These are phyloP conservation scores for Elsinoe fawcettii DNA, from an alignment of 2,329 filamentous ascomycete species.

Conservation along the genomic window DNA sequence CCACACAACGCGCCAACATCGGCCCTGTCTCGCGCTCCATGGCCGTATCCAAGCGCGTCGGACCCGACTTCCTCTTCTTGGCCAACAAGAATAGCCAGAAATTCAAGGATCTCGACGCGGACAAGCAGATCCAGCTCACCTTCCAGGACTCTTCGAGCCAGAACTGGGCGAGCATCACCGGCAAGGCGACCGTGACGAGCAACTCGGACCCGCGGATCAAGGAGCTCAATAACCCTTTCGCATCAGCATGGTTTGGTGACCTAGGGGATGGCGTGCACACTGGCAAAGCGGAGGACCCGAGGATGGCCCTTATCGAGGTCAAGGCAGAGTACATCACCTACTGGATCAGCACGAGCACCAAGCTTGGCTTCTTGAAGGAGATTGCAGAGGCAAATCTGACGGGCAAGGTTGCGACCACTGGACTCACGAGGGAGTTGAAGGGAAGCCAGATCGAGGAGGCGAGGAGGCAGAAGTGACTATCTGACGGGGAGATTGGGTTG, in stretches of 20 bases:
- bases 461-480: slow-evolving; percentile 18
- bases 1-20: slow-evolving; percentile 35
- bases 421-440: slow-evolving; percentile 27
- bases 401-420: slow-evolving; percentile 30
- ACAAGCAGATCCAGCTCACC: slow-evolving; percentile 35
- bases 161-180: slow-evolving; percentile 42
- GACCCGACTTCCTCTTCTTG: slow-evolving; percentile 46
- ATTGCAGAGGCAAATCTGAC: slow-evolving; percentile 26
- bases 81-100: slow-evolving; percentile 42
- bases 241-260: slow-evolving; percentile 44
- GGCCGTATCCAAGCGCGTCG: slow-evolving; percentile 49
- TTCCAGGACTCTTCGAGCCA: slow-evolving; percentile 42
- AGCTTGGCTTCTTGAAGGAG: slow-evolving; percentile 28
- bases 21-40: slow-evolving; percentile 42
- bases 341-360: slow-evolving; percentile 26
- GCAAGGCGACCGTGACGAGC: slow-evolving; percentile 33
- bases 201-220: slow-evolving; percentile 44
- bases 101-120: slow-evolving; percentile 38
- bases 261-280: slow-evolving; percentile 43
- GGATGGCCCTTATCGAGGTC: slow-evolving; percentile 39
- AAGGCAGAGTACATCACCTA: slow-evolving; percentile 31
- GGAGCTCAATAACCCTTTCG: slow-evolving; percentile 36
- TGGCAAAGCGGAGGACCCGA: slow-evolving; percentile 39
- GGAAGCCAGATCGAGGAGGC: slow-evolving; percentile 28
- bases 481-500: background rate